Conservation (phyloP, 2,329 filamentous ascomycete species). For the Myriosclerotinia duriaeana region DNA sequence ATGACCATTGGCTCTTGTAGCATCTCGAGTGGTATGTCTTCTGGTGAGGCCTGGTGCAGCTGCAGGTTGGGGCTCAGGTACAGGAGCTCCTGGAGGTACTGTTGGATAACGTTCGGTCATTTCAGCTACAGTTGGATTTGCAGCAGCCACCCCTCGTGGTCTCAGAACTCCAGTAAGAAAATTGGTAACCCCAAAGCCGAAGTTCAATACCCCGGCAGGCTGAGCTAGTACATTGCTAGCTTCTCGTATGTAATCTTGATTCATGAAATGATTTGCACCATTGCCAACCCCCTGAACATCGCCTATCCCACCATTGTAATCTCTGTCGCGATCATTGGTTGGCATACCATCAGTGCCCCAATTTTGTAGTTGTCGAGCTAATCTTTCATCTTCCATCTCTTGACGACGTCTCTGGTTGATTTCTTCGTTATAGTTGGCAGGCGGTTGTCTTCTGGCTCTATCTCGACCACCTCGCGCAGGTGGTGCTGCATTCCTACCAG, state of each 20-base stretch:
- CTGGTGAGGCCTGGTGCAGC: constrained; percentile 29
- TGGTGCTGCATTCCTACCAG: constrained; percentile 33
- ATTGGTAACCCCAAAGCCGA: constrained; percentile 41
- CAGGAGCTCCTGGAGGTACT: constrained; percentile 9
- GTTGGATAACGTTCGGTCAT: constrained; percentile 33
- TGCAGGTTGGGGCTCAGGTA: constrained; percentile 24
- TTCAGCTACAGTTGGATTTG: constrained; percentile 22
- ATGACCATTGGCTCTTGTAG: constrained; percentile 26
- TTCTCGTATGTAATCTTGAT: constrained; percentile 55
- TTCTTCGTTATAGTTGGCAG: constrained; percentile 42
- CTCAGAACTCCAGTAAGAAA: constrained; percentile 37
- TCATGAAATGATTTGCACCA: constrained; percentile 57
- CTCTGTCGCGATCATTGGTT: constrained; percentile 28
- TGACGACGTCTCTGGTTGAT: constrained; percentile 43
- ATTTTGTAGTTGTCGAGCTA: constrained; percentile 52
- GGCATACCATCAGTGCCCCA: constrained; percentile 41
- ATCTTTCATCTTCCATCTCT: constrained; percentile 48
- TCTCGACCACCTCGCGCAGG: constrained; percentile 39
- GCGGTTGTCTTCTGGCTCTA: constrained; percentile 38
- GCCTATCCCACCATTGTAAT: constrained; percentile 49
- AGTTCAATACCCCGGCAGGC: constrained; percentile 35
- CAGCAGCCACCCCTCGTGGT: constrained; percentile 28
- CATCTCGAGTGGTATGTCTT: constrained; percentile 36
- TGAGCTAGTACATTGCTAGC: constrained; percentile 40
- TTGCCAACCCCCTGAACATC: constrained; percentile 49